Evolutionary conservation across 2,329 filamentous ascomycete genomes (phyloP), one percentile per base, ranked within the genome.

Genomic region (Xylariaceae sp.): DNA sequence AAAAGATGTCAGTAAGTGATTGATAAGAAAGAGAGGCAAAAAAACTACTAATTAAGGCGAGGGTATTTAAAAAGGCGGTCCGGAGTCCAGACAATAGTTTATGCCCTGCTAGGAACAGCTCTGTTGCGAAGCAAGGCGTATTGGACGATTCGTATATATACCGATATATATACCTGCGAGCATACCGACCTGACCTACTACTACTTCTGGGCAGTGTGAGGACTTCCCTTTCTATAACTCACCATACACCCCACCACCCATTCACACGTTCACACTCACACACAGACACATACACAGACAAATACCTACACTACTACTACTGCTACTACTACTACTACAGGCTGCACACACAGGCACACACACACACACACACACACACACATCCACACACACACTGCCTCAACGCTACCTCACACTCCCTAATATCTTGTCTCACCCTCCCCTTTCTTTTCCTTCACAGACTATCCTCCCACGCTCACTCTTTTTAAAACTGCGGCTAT

Each of bases 401-500:
- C 74, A 72, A 73, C 75, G 73, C 73, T n/a, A 51, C 73, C 75
- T 56, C 42, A 11, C n/a, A 45, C 5, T 45, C 13, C 11, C 42
- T 53, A 54, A 39, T 57, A 30, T 60, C 68, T 72, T 76, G 61
- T 75, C 75, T 76, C 65, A 77, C 75, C 75, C 73, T 76, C 74
- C 74, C 72, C 75, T 73, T 75, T 72, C 73, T 72, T 67, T 49
- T 80, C 23, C 78, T 73, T 79, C 78, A 83, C 81, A 80, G 84
- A 75, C 80, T 80, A 79, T 84, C 80, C 77, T 75, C 75, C 30
- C 81, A 81, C 77, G 79, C 79, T 82, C 81, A 78, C 80, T 78
- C 75, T 77, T 42, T 13, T 42, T 42, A 15, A 74, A 78, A 77
- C 79, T 77, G 75, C 77, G 79, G 80, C 77, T 79, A 78, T 78